Conservation (phyloP, 2,329 filamentous ascomycete species). For the Nigrospora sphaerica region DNA sequence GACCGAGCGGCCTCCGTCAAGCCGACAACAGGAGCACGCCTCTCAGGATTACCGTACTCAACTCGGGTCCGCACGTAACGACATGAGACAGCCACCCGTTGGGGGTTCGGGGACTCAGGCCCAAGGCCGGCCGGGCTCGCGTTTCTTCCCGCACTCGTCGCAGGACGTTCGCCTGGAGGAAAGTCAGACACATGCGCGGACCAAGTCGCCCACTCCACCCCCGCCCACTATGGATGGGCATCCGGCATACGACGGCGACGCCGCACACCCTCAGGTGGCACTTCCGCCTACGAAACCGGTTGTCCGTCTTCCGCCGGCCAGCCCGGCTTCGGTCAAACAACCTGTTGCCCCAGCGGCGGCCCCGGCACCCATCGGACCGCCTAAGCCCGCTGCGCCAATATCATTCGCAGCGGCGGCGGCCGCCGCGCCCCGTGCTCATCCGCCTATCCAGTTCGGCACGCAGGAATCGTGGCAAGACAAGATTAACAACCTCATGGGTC, state of each 20-base stretch:
- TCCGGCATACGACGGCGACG: slow-evolving; percentile 64
- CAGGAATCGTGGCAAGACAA: slow-evolving; percentile 66
- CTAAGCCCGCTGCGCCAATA: slow-evolving; percentile 30
- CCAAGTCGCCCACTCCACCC: slow-evolving; percentile 60
- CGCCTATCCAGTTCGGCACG: slow-evolving; percentile 18
- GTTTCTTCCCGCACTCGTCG: slow-evolving; percentile 51
- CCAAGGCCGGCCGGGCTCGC: slow-evolving; percentile 44
- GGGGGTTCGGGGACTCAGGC: slow-evolving; percentile 13
- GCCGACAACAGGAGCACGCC: not conserved
- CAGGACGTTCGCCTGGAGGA: slow-evolving; percentile 38
- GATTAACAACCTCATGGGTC: slow-evolving; percentile 71
- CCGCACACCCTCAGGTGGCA: slow-evolving; percentile 58
- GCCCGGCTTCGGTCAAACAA: not conserved
- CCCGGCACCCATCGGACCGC: slow-evolving; percentile 23
- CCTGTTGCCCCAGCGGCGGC: not conserved
- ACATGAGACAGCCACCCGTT: slow-evolving; percentile 7
- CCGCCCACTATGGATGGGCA: slow-evolving; percentile 65
- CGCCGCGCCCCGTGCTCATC: slow-evolving; percentile 5
- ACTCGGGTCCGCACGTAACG: slow-evolving; percentile 8
- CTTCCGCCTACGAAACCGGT: slow-evolving; percentile 65
- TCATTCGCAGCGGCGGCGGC: slow-evolving; percentile 35
- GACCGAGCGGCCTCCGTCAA: not conserved
- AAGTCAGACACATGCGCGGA: slow-evolving; percentile 24
- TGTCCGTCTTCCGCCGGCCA: slow-evolving; percentile 66
- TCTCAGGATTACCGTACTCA: slow-evolving; percentile 8